Percentiles rank a stretch among this genome's conserved stretches.
Evolutionary conservation across 805 yeast genomes (phyloP).

Genomic region (Hyphopichia homilentoma): DNA sequence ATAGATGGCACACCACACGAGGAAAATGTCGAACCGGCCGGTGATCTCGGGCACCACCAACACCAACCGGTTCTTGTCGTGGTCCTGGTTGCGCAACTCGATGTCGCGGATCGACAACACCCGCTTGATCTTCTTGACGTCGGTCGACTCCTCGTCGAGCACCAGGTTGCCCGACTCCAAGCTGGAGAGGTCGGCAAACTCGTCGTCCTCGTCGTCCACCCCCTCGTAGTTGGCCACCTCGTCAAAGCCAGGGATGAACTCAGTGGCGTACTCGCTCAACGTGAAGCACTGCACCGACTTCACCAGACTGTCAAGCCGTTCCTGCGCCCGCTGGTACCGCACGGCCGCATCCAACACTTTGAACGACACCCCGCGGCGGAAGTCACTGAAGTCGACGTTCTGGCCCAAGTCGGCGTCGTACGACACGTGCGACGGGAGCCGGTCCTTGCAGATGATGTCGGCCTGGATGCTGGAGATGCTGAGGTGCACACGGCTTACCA

Average conservation of each 20-base stretch:
- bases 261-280: constrained; percentile 35
- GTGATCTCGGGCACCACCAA: constrained; percentile 34
- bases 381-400: constrained; percentile 32
- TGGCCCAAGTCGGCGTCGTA: constrained; percentile 17
- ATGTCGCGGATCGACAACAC: constrained; percentile 28
- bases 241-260: constrained; percentile 32
- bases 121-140: constrained; percentile 25
- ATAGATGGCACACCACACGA: constrained; percentile 39
- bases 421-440: constrained; percentile 30
- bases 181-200: constrained; percentile 31
- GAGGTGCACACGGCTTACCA: constrained; percentile 22
- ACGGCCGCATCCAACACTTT: constrained; percentile 17
- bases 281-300: constrained; percentile 29
- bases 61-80: constrained; percentile 23
- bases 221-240: constrained; percentile 15
- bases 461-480: constrained; percentile 24
- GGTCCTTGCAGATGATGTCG: constrained; percentile 38
- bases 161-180: constrained; percentile 20
- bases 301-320: constrained; percentile 16
- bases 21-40: constrained; percentile 35
- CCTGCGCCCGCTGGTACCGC: constrained; percentile 18
- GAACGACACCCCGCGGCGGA: constrained; percentile 35
- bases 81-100: constrained; percentile 19
- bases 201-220: constrained; percentile 16
- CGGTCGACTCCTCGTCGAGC: constrained; percentile 8